Evolutionary conservation across 768 basidiomycete genomes (phyloP), one percentile per base, ranked within the genome.

Genomic region (Suillus americanus): DNA sequence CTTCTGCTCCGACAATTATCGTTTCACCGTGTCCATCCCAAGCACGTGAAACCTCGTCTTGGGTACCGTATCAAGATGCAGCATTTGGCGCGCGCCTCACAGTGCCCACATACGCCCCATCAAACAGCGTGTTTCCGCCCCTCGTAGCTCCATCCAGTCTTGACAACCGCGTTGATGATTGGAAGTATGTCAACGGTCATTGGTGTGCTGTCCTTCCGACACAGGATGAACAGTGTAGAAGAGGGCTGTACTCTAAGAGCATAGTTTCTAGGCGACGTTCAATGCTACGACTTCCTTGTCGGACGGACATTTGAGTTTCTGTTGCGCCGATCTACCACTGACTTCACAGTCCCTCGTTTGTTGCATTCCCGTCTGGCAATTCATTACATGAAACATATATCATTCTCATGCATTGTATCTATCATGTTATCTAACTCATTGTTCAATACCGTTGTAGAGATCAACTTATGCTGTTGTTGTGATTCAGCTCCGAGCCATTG

Each of bases 41-140:
- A 40, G 68, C 77, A 7, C 79, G 71, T 45, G 80, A 81, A 64
- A 74, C 71, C 5, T 78, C 82, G 1, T 82, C 77, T 54, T 82
- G 79, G 64, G 79, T 85, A 23, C 86, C 87, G 13, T 78, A 78
- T 66, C 87, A 89, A 72, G 82, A 88, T 69, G 75, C 80, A 16
- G 82, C 80, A 5, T 87, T 86, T 69, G 82, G 84, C 41, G 74
- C 77, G 56, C 77, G 77, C 37, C 80, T 87, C 28, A 80, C 82
- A 2, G 82, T 88, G 18, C 86, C 86, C 6, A 74, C 73, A 45
- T 77, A 84, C 66, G 77, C 80, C 3, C 76, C 75, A 30, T 79
- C 82, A 65, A 87, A 87, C 71, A 71, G 75, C 28, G 70, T 73
- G n/a, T 81, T 80, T 68, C 85, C 85, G 53, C 85, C 83, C 6